Percentiles rank a stretch among this genome's conserved stretches.
Evolutionary conservation across 2,329 filamentous ascomycete species (phyloP).

Genomic region (Neurospora sp.): DNA sequence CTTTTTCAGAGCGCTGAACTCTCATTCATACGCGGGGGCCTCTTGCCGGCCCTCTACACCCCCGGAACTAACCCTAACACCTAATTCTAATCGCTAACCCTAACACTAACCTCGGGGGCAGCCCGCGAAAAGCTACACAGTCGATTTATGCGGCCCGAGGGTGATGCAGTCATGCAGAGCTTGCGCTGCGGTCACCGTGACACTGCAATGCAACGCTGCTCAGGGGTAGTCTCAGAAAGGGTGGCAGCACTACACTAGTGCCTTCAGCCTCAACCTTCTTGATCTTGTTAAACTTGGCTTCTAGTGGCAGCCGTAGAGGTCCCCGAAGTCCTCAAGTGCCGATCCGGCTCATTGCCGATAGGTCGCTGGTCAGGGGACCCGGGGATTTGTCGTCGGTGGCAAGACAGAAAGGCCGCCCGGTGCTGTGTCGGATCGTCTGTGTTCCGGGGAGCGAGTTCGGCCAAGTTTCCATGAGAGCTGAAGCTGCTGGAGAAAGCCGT

Average conservation of each 20-base stretch:
- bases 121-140: too few species aligned
- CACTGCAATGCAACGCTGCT: background rate
- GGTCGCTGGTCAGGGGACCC: background rate
- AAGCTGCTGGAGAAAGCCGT: background rate
- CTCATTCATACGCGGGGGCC: too few species aligned
- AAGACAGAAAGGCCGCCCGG: background rate
- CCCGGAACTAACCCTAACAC: too few species aligned
- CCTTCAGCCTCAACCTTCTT: constrained; percentile 91
- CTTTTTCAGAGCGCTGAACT: too few species aligned
- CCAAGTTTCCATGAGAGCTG: background rate
- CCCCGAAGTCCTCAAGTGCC: background rate
- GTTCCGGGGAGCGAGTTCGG: background rate
- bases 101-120: too few species aligned
- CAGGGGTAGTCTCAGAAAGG: background rate
- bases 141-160: background rate
- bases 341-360: background rate
- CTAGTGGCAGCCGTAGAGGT: constrained; percentile 31
- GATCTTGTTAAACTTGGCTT: constrained; percentile 85
- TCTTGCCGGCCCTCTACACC: too few species aligned
- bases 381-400: background rate
- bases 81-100: too few species aligned
- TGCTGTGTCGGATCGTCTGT: background rate
- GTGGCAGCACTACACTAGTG: constrained; percentile 22
- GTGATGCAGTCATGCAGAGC: background rate
- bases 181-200: background rate